Conservation (phyloP, 306 rosid genomes). For the Hippophae tibetana region DNA sequence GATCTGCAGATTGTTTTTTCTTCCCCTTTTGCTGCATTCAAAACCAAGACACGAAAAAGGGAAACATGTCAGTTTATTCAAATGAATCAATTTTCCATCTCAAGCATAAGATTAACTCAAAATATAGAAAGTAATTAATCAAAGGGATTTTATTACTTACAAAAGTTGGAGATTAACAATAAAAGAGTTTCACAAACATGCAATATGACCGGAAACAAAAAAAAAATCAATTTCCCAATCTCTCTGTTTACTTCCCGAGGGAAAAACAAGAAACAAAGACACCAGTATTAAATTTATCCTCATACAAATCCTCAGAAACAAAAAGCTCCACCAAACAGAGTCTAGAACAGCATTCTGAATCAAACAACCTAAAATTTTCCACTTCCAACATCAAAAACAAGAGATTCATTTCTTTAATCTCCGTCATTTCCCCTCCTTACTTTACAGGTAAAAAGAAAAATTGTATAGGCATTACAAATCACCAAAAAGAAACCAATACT, state of each 20-base stretch:
- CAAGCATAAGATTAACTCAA: constrained; percentile 3
- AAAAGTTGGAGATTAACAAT: not conserved
- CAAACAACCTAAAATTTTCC: constrained; percentile 15
- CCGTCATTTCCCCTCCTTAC: constrained; percentile 27
- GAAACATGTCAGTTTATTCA: constrained; percentile 5
- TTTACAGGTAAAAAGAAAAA: constrained; percentile 16
- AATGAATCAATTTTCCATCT: not conserved
- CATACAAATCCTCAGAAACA: constrained; percentile 19
- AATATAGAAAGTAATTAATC: not conserved
- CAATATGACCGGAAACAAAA: not conserved
- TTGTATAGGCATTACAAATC: constrained; percentile 18
- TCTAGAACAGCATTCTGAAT: constrained; percentile 15
- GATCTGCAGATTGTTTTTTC: constrained; percentile 10
- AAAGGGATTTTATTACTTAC: not conserved
- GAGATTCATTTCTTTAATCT: constrained; percentile 19
- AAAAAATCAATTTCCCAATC: constrained; percentile 15
- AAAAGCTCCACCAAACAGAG: constrained; percentile 12
- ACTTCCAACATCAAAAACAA: constrained; percentile 17
- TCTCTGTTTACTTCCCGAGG: constrained; percentile 8
- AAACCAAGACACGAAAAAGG: constrained; percentile 5
- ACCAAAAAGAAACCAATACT: constrained; percentile 2
- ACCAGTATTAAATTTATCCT: constrained; percentile 8
- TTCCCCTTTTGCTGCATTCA: constrained; percentile 31
- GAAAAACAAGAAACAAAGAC: constrained; percentile 8
- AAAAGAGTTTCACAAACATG: not conserved